Base-by-base conservation (phyloP, 768 basidiomycete species). In the Rhizopogon rudus region DNA sequence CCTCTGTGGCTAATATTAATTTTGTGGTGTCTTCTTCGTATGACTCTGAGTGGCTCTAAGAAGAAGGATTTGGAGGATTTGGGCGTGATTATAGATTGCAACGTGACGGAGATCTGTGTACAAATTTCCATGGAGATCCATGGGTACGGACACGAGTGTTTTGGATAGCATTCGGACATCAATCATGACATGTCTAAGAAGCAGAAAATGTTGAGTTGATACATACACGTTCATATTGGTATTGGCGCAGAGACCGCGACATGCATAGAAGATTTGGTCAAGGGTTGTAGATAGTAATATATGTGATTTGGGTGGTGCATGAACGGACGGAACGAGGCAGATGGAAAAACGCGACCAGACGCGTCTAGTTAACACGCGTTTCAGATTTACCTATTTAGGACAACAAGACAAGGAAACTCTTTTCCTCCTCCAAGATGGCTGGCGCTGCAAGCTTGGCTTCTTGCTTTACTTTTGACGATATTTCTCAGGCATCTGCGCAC, bases 381-480 rank as follows among this genome's bases (percentile, higher is more conserved):
- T 25, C 5, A 16, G 22, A 37, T 22, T 37, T 49, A 5, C 48
- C 48, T 49, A 16, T 49, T 49, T n/a, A 25, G 48, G 48, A 49
- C 16, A 22, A 7, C 20, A 16, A 20, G 10, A 12, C 10, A 37
- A 37, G 13, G 35, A 37, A 37, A 37, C 29, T 31, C 35, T 49
- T 16, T 8, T 35, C 17, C 14, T 48, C 29, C 33, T 10, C 22
- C 25, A 40, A 48, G 51, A 45, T 69, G 69, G 51, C 71, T 14
- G 63, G 60, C 37, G 67, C 66, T 40, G 60, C 65, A 54, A 60
- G 56, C n/a, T 60, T 71, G 12, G 70, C 70, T 28, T 54, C 65
- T 51, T 48, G 61, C 17, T 51, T 71, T 9, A 64, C 69, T 9
- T 63, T 55, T 6, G 71, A 75, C 22, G 78, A 83, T 59, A 71